phyloP scores from a whole-genome alignment of 2,329 filamentous ascomycete genomes.

The Botrytis tulipae region DNA sequence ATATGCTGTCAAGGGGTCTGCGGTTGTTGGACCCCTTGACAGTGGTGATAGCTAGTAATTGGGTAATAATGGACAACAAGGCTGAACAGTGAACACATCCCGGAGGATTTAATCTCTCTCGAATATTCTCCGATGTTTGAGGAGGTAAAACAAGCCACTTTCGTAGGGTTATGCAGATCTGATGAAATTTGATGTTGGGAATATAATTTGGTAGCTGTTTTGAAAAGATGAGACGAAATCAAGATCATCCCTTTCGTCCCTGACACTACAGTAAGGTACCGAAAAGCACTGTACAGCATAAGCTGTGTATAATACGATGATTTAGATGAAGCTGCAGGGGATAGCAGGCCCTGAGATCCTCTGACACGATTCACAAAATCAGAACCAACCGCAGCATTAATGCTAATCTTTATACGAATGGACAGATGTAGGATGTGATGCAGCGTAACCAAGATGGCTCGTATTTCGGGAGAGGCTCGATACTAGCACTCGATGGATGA shows the following conservation, averaged over 20 bases:
- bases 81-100: slow-evolving; percentile 15
- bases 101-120: slow-evolving; percentile 17
- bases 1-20: slow-evolving; percentile 61
- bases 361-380: neutral
- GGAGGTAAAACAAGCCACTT: slow-evolving; percentile 17
- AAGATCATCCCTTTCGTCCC: slow-evolving; percentile 19
- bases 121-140: slow-evolving; percentile 21
- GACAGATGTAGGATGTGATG: neutral
- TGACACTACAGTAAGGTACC: slow-evolving; percentile 18
- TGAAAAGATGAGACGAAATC: slow-evolving; percentile 21
- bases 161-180: slow-evolving; percentile 13
- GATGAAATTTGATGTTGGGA: slow-evolving; percentile 5
- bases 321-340: neutral
- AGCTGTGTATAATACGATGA: neutral
- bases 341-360: neutral
- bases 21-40: slow-evolving; percentile 25
- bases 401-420: slow-evolving; percentile 6
- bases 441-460: slow-evolving; percentile 1
- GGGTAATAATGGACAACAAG: slow-evolving; percentile 12
- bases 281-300: neutral
- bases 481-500: neutral
- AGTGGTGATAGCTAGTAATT: slow-evolving; percentile 9
- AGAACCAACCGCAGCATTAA: neutral
- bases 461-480: slow-evolving; percentile 9
- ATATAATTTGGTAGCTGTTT: slow-evolving; percentile 18